phyloP scores from a whole-genome alignment of 345 rosid genomes.

The Salix brachista region DNA sequence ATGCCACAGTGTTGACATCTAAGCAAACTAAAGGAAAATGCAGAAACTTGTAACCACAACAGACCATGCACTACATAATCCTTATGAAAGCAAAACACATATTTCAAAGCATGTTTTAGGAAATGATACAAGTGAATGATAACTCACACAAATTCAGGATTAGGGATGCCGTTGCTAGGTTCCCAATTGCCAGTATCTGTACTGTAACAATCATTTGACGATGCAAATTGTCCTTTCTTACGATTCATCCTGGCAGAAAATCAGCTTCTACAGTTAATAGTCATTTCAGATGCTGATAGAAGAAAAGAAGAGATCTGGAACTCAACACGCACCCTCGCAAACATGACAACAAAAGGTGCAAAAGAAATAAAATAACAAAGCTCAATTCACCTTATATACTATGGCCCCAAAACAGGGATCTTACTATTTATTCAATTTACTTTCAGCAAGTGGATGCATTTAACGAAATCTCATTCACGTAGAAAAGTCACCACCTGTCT shows the following conservation, averaged over 20 bases:
- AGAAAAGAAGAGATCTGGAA: not conserved
- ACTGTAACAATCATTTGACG: conserved; percentile 25
- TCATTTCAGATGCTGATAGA: conserved; percentile 5
- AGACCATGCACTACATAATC: not conserved
- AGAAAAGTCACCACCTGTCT: conserved; percentile 8
- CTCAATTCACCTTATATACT: not conserved
- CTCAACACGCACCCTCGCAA: not conserved
- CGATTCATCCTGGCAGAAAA: conserved; percentile 43
- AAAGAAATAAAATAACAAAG: not conserved
- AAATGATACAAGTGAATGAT: not conserved
- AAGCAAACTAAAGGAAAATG: conserved; percentile 2
- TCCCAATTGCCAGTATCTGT: conserved; percentile 29
- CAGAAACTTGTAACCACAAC: not conserved
- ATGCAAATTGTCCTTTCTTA: conserved; percentile 45
- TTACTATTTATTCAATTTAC: not conserved
- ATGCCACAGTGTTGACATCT: conserved; percentile 42
- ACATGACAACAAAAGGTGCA: not conserved
- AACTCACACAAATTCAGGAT: conserved; percentile 31
- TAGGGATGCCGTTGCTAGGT: conserved; percentile 26
- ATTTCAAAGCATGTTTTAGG: not conserved
- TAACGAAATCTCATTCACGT: not conserved
- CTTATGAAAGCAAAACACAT: not conserved
- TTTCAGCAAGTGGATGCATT: conserved; percentile 30
- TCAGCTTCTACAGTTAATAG: not conserved
- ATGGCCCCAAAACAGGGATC: not conserved